Conservation (phyloP, 257 asterid genomes). For the Gentiana macrophylla region DNA sequence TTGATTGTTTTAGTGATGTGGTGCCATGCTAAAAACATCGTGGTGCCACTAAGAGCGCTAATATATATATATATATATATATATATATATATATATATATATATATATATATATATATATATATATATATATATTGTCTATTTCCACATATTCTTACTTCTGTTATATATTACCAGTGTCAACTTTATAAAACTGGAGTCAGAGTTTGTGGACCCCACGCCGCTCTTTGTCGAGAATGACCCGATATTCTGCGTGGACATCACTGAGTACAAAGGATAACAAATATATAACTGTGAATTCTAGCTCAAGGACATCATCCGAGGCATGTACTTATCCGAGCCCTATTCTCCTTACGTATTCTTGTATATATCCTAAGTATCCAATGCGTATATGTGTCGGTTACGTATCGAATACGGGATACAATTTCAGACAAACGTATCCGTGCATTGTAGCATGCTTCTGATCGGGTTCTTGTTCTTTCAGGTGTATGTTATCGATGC, state of each 20-base stretch:
- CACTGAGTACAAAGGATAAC: conserved; percentile 84
- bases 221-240: conserved; percentile 65
- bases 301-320: conserved; percentile 96
- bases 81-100: too few species aligned
- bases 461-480: conserved; percentile 19
- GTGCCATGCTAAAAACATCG: too few species aligned
- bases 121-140: neutral
- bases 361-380: neutral
- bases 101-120: too few species aligned
- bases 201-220: conserved; percentile 29
- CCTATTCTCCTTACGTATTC: conserved; percentile 13
- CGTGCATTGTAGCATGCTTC: conserved; percentile 1
- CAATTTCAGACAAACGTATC: too few species aligned
- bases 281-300: conserved; percentile 93
- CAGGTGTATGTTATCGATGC: conserved; percentile 79
- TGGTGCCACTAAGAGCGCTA: too few species aligned
- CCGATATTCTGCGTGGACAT: conserved; percentile 78
- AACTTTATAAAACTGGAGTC: conserved; percentile 51
- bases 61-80: too few species aligned
- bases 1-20: too few species aligned
- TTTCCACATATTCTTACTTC: conserved; percentile 17
- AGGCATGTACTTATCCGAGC: conserved; percentile 64
- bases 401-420: too few species aligned
- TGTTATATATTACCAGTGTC: conserved; percentile 40
- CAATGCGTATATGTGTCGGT: too few species aligned